Evolutionary conservation across 441 rosid genomes (phyloP).

Genomic region (Dalechampia spathulata): DNA sequence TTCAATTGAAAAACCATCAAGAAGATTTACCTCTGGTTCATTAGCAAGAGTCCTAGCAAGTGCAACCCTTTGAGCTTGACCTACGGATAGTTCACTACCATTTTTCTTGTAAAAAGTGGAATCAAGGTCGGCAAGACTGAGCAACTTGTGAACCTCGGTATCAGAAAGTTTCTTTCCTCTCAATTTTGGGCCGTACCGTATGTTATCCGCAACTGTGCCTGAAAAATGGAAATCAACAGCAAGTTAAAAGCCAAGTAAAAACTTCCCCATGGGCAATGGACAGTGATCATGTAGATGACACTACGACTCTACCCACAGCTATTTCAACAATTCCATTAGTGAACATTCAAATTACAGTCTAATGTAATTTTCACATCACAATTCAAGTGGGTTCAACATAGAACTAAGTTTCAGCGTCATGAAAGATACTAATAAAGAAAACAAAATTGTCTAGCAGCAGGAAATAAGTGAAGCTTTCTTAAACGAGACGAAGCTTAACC

Average conservation of each 20-base stretch:
- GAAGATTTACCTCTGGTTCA: slow-evolving; percentile 52
- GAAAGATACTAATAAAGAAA: too few species aligned
- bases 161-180: slow-evolving; percentile 56
- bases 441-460: too few species aligned
- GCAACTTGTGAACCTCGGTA: slow-evolving; percentile 44
- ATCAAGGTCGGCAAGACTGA: slow-evolving; percentile 70
- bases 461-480: too few species aligned
- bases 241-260: not conserved
- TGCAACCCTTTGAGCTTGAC: slow-evolving; percentile 90
- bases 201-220: slow-evolving; percentile 82
- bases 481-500: too few species aligned
- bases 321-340: too few species aligned
- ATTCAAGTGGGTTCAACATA: too few species aligned
- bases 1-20: not conserved
- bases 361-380: too few species aligned
- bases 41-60: slow-evolving; percentile 86
- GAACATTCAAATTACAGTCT: too few species aligned
- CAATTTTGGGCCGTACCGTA: slow-evolving; percentile 71
- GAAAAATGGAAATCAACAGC: not conserved
- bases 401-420: too few species aligned
- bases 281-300: too few species aligned
- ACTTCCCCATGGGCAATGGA: too few species aligned
- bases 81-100: slow-evolving; percentile 64
- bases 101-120: slow-evolving; percentile 45
- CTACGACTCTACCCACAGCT: too few species aligned